These are phyloP conservation scores for Malassezia nana DNA, from an alignment of 1,284 basidiomycete genomes.

Conservation along the genomic window DNA sequence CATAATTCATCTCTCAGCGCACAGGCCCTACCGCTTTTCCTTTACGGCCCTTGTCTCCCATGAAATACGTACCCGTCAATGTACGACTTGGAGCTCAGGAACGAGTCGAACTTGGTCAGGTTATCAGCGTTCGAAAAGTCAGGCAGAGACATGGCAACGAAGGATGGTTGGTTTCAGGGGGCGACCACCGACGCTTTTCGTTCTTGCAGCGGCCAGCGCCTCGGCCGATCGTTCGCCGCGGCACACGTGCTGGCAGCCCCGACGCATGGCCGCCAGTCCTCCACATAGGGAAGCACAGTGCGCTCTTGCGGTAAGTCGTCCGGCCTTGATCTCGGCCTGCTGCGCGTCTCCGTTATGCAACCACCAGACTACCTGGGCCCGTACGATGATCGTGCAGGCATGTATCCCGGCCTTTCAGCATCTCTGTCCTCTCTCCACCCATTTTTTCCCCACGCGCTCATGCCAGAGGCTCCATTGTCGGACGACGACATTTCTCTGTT, in stretches of 20 bases:
- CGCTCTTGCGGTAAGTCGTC: not conserved
- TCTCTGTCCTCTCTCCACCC: slow-evolving; percentile 11
- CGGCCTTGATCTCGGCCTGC: not conserved
- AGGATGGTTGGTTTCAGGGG: not conserved
- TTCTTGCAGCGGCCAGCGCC: not conserved
- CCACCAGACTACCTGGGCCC: slow-evolving; percentile 4
- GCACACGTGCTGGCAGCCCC: slow-evolving; percentile 2
- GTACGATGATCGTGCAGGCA: not conserved
- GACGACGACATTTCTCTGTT: slow-evolving; percentile 24
- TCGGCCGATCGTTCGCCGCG: slow-evolving; percentile 6
- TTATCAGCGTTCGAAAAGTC: slow-evolving; percentile 39
- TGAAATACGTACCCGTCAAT: slow-evolving; percentile 43
- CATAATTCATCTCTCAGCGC: slow-evolving; percentile 36
- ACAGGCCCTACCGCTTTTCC: not conserved
- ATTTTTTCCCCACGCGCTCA: slow-evolving; percentile 12
- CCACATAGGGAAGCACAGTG: not conserved
- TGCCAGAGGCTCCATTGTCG: slow-evolving; percentile 13
- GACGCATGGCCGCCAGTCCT: slow-evolving; percentile 1
- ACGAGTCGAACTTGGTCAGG: slow-evolving; percentile 38
- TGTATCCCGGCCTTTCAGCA: slow-evolving; percentile 9
- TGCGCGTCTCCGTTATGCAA: slow-evolving; percentile 1
- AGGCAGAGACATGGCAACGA: slow-evolving; percentile 42
- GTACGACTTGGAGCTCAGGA: slow-evolving; percentile 43
- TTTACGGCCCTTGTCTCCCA: not conserved
- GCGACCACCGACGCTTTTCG: not conserved